Conservation (phyloP, 2,329 filamentous ascomycete genomes). For the Trichoderma simmonsii region DNA sequence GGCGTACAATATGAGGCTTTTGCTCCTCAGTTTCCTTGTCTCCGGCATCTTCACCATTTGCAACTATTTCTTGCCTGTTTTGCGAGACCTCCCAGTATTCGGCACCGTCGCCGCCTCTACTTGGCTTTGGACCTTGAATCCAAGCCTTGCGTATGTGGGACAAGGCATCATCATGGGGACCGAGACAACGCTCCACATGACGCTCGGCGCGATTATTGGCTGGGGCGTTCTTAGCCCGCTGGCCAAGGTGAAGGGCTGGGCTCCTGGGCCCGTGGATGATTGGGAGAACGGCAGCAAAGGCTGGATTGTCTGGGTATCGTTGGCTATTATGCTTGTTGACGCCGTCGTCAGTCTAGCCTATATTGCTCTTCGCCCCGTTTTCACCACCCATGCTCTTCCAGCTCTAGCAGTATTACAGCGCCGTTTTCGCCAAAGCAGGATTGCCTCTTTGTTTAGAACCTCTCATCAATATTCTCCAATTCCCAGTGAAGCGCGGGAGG, state of each 20-base stretch:
- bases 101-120: constrained; percentile 68
- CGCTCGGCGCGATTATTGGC: constrained; percentile 81
- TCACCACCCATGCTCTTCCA: constrained; percentile 19
- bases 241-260: constrained; percentile 84
- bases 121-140: constrained; percentile 96
- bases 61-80: constrained; percentile 84
- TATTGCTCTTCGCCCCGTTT: constrained; percentile 63
- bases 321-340: constrained; percentile 96
- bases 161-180: constrained; percentile 99
- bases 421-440: constrained; percentile 22
- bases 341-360: constrained; percentile 84
- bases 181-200: constrained; percentile 92
- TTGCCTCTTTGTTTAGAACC: constrained; percentile 22
- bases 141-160: constrained; percentile 93
- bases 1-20: constrained; percentile 50
- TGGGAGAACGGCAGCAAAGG: constrained; percentile 95
- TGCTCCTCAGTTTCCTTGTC: constrained; percentile 55
- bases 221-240: constrained; percentile 90
- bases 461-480: constrained; percentile 27
- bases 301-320: constrained; percentile 96
- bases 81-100: constrained; percentile 85
- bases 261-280: constrained; percentile 77
- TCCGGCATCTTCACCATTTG: constrained; percentile 70
- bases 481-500: constrained; percentile 5
- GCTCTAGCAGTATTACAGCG: constrained; percentile 16